Evolutionary conservation across 2,329 filamentous ascomycete species (phyloP), one percentile per base, ranked within the genome.

Genomic region (Dothideomycetes sp.): DNA sequence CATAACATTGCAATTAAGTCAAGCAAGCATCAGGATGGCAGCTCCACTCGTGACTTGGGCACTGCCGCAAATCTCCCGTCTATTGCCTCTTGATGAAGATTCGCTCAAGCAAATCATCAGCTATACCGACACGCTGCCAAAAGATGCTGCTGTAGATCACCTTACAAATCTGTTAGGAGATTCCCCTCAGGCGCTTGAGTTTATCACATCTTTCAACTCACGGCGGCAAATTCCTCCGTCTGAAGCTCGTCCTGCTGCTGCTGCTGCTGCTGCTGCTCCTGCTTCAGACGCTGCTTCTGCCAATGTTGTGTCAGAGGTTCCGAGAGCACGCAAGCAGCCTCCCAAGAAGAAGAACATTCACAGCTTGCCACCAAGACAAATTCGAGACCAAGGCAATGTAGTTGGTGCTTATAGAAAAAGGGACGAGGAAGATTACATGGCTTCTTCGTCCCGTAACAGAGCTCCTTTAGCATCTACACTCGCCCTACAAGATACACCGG

Each of bases 131-230:
- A 81, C 79, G 0, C 71, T 96, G 7, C 78, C 86, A 15, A 87
- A 82, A 54, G 64, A 77, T 37, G 83, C 81, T 47, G 84, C 85
- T 11, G 86, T 78, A 37, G 79, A 87, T 31, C 86, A 96, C 60
- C 81, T 98, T 45, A 82, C 79, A 58, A 86, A 91, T 54, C 68
- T 98, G 38, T 73, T 98, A 0, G 91, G 89, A 36, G 86, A 94
- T 58, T 87, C 84, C 5, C 76, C 87, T 2, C 78, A 82, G 50
- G 73, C 76, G 2, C 60, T 84, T 37, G 79, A 84, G 49, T 84
- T 84, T 54, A 83, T 84, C 44, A 69, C 78, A 16, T 73, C 73
- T 9, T 84, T 83, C 62, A 96, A 94, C 56, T 74, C 79, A 3
- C 75, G 74, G 40, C 65, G 75, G 44, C 60, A 57, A 38, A 55